A percentile compares a stretch with the other conserved stretches of the same genome.
phyloP scores from a whole-genome alignment of 78 protist species.

The Thecamonas trahens region DNA sequence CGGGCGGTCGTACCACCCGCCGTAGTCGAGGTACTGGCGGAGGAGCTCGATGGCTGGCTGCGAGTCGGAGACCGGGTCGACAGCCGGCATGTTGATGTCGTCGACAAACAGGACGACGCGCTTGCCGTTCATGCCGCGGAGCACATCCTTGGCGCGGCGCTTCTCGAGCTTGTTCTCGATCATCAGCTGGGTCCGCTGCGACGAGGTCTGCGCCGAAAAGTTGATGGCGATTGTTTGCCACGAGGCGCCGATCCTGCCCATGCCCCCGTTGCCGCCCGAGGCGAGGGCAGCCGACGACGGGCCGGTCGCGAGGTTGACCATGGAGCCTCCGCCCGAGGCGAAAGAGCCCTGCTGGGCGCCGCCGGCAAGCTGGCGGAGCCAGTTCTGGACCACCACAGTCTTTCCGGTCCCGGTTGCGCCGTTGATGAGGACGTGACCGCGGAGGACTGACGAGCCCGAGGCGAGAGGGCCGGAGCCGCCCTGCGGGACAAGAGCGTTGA shows the following conservation, averaged over 20 bases:
- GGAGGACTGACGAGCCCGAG: not conserved
- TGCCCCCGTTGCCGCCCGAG: constrained; percentile 62
- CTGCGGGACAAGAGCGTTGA: not conserved
- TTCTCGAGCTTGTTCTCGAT: constrained; percentile 57
- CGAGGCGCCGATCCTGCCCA: constrained; percentile 55
- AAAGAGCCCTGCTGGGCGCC: too few species aligned
- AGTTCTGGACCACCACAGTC: constrained; percentile 29
- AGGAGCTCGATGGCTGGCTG: constrained; percentile 91
- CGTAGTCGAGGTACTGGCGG: constrained; percentile 79
- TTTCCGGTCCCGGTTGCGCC: constrained; percentile 78
- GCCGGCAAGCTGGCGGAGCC: not conserved
- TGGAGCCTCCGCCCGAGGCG: too few species aligned
- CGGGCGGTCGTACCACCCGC: constrained; percentile 79
- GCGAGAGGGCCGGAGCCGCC: constrained; percentile 25
- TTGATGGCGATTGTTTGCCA: constrained; percentile 14
- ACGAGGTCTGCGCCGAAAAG: constrained; percentile 70
- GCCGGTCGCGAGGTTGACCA: not conserved
- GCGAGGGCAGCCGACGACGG: constrained; percentile 13
- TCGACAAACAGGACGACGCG: constrained; percentile 67
- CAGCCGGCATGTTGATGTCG: constrained; percentile 86
- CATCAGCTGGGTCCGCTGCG: constrained; percentile 59
- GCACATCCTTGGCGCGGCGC: constrained; percentile 39
- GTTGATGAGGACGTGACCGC: constrained; percentile 12
- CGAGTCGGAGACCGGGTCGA: constrained; percentile 72
- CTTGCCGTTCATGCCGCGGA: constrained; percentile 62